These are phyloP conservation scores for Stephania cephalantha DNA, from an alignment of 164 flowering plant species.

Conservation along the genomic window DNA sequence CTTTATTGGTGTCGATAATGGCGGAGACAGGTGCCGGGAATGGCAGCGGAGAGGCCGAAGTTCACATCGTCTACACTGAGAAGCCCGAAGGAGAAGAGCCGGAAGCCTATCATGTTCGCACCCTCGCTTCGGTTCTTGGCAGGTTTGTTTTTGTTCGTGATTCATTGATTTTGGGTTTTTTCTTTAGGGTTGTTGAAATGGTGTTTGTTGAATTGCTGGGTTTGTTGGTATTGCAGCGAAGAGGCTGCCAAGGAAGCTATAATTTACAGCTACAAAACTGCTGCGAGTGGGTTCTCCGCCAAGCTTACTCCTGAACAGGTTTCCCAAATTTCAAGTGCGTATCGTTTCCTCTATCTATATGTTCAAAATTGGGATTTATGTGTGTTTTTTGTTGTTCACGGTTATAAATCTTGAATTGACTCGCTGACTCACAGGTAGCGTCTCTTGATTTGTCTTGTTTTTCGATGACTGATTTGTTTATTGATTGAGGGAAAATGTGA, in stretches of 20 bases:
- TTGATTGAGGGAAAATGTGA: too few relatives aligned
- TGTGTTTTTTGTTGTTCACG: too few relatives aligned
- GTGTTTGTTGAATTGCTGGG: not conserved
- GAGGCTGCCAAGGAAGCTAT: constrained; percentile 81
- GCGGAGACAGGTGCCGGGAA: constrained; percentile 18
- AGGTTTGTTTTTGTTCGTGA: constrained; percentile 33
- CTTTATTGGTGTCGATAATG: constrained; percentile 15
- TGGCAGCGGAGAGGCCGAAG: constrained; percentile 20
- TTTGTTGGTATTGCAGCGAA: constrained; percentile 39
- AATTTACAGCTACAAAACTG: constrained; percentile 76
- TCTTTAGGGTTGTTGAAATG: not conserved
- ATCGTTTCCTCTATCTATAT: not conserved
- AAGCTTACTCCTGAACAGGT: constrained; percentile 86
- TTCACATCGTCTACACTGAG: constrained; percentile 69
- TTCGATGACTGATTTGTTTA: too few relatives aligned
- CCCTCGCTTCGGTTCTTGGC: constrained; percentile 68
- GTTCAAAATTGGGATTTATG: too few relatives aligned
- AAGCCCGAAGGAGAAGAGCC: constrained; percentile 47
- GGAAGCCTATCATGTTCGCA: constrained; percentile 48
- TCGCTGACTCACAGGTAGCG: too few relatives aligned
- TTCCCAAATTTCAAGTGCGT: constrained; percentile 55
- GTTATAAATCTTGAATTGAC: too few relatives aligned
- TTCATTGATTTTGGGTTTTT: not conserved
- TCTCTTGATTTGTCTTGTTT: too few relatives aligned
- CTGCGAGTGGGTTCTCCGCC: constrained; percentile 87